Evolutionary conservation across 768 basidiomycete species (phyloP).

Genomic region (Hygrophorus russula): DNA sequence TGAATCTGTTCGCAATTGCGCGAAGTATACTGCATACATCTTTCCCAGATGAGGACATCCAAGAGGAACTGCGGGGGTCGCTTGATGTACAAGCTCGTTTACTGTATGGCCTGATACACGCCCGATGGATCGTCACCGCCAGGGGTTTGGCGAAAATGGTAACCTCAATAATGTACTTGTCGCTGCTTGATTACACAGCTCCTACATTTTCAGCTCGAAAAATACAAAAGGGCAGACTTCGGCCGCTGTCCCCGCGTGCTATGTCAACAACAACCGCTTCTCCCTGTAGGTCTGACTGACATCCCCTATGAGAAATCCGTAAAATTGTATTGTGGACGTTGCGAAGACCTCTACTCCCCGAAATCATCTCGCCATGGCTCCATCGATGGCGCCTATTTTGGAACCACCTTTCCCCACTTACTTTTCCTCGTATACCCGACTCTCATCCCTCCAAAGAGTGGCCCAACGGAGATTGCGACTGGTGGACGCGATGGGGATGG

Average conservation of each 20-base stretch:
- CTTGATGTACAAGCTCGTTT: slow-evolving; percentile 90
- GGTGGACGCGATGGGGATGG: slow-evolving; percentile 15
- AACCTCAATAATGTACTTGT: slow-evolving; percentile 3
- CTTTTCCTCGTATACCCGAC: slow-evolving; percentile 95
- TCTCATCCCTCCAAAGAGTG: slow-evolving; percentile 76
- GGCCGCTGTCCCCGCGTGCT: slow-evolving; percentile 96
- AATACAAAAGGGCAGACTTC: slow-evolving; percentile 97
- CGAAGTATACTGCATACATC: background rate
- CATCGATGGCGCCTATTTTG: slow-evolving; percentile 98
- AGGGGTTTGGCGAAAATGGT: slow-evolving; percentile 96
- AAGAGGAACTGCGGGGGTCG: slow-evolving; percentile 85
- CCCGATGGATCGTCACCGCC: slow-evolving; percentile 93
- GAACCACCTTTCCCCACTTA: slow-evolving; percentile 95
- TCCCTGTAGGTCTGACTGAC: slow-evolving; percentile 94
- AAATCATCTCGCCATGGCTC: slow-evolving; percentile 95
- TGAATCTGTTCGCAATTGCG: slow-evolving; percentile 13
- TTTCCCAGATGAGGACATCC: slow-evolving; percentile 76
- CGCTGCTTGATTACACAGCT: background rate
- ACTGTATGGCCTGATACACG: slow-evolving; percentile 93
- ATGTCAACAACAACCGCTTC: slow-evolving; percentile 88
- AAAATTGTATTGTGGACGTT: slow-evolving; percentile 96
- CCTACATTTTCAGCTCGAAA: slow-evolving; percentile 56
- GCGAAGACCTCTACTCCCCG: slow-evolving; percentile 97
- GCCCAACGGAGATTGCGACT: slow-evolving; percentile 25
- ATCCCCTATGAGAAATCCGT: slow-evolving; percentile 98